A percentile compares a stretch with the other conserved stretches of the same genome.
These are phyloP conservation scores for Pulveroboletus sp. DNA, from an alignment of 768 basidiomycete species.

Conservation along the genomic window DNA sequence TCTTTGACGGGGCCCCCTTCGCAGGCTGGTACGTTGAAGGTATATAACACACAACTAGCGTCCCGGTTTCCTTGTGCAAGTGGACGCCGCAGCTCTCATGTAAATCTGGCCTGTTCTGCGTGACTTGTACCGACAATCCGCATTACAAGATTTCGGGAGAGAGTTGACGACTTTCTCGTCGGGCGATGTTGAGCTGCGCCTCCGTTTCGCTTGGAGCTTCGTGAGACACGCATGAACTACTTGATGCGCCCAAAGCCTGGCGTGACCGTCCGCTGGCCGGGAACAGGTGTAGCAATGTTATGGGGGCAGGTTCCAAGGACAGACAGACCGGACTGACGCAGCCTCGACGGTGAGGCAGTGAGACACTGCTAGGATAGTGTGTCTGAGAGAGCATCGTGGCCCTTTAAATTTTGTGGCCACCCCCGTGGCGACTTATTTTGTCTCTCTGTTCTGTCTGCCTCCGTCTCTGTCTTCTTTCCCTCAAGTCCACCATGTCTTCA, in stretches of 20 bases:
- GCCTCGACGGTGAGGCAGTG: slow-evolving; percentile 36
- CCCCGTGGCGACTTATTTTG: slow-evolving; percentile 15
- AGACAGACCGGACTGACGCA: slow-evolving; percentile 33
- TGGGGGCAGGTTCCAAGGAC: slow-evolving; percentile 1
- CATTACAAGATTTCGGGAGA: slow-evolving; percentile 30
- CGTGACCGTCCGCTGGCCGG: no score
- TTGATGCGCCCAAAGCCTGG: slow-evolving; percentile 68
- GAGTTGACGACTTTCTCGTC: slow-evolving; percentile 58
- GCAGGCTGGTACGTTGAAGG: neutral
- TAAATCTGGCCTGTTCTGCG: neutral
- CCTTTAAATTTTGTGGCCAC: slow-evolving; percentile 14
- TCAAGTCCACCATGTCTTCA: slow-evolving; percentile 32
- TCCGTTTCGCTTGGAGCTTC: slow-evolving; percentile 49
- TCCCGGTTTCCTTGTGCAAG: neutral
- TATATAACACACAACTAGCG: neutral
- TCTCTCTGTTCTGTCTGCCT: slow-evolving; percentile 1
- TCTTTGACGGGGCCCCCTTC: neutral
- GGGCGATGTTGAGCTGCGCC: slow-evolving; percentile 49
- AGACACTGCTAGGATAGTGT: slow-evolving; percentile 51
- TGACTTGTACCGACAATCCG: neutral
- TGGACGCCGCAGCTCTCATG: neutral
- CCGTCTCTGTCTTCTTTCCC: slow-evolving; percentile 5
- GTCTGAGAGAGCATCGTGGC: slow-evolving; percentile 48
- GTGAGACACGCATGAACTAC: slow-evolving; percentile 39
- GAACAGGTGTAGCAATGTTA: slow-evolving; percentile 44